Conservation (phyloP, 1,284 basidiomycete species). For the Puccinia triticina region DNA sequence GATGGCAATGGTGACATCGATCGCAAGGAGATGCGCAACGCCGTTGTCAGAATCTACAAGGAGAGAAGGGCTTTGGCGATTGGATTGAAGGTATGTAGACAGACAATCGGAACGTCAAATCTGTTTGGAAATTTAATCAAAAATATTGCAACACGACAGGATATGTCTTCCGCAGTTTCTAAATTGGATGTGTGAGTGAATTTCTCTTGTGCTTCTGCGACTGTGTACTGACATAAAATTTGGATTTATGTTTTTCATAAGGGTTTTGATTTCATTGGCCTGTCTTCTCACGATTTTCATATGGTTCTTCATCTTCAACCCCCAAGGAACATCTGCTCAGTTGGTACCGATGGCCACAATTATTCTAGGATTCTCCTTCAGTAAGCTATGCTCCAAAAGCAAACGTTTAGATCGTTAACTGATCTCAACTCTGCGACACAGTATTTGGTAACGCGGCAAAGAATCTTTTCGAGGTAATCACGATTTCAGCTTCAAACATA, state of each 20-base stretch:
- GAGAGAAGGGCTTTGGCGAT: conserved; percentile 74
- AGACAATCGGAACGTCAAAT: background rate
- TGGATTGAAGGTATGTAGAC: conserved; percentile 66
- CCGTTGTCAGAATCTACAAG: conserved; percentile 77
- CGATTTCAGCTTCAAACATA: background rate
- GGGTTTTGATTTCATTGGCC: conserved; percentile 69
- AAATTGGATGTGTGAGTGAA: conserved; percentile 67
- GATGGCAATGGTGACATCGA: conserved; percentile 82
- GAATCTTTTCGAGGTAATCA: conserved; percentile 72
- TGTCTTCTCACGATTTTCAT: conserved; percentile 71
- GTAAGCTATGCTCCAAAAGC: background rate
- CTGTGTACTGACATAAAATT: background rate
- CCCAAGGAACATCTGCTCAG: conserved; percentile 71
- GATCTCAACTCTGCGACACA: background rate
- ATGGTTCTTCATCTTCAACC: conserved; percentile 78
- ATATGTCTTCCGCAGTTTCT: conserved; percentile 66
- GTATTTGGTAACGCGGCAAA: conserved; percentile 77
- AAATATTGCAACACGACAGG: conserved; percentile 57
- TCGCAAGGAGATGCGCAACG: conserved; percentile 81
- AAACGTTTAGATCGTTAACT: background rate
- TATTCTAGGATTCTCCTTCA: conserved; percentile 62
- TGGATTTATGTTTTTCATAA: conserved; percentile 15
- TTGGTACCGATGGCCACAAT: conserved; percentile 79
- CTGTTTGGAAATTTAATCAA: background rate
- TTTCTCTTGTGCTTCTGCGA: no score